A percentile compares a stretch with the other conserved stretches of the same genome.
phyloP scores from a whole-genome alignment of 1,284 basidiomycete genomes.

The Tylopilus orsonianus region DNA sequence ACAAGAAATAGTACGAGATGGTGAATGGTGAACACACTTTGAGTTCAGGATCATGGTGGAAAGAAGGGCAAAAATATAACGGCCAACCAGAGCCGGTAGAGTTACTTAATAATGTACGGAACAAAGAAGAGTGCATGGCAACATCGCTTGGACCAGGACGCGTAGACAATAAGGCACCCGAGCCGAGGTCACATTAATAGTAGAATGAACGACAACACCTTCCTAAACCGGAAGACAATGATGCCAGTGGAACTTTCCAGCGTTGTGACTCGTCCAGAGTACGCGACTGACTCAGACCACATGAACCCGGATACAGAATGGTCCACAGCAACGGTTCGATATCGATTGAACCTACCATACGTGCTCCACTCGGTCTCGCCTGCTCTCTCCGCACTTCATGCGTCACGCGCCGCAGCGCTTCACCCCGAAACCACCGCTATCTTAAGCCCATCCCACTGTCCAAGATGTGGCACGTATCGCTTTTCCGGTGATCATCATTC shows the following conservation, averaged over 20 bases:
- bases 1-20: constrained; percentile 39
- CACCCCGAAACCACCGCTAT: constrained; percentile 32
- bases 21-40: constrained; percentile 23
- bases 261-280: neutral
- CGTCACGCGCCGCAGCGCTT: constrained; percentile 38
- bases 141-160: constrained; percentile 8
- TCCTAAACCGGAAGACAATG: constrained; percentile 26
- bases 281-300: neutral
- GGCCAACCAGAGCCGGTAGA: neutral
- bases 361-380: constrained; percentile 50
- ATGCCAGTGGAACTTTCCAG: no score
- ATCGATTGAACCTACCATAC: constrained; percentile 47
- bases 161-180: constrained; percentile 20
- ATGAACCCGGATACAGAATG: constrained; percentile 8
- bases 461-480: constrained; percentile 50
- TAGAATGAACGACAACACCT: constrained; percentile 26
- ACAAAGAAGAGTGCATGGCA: constrained; percentile 16
- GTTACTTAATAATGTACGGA: constrained; percentile 10
- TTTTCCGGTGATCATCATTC: constrained; percentile 33
- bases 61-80: neutral
- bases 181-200: constrained; percentile 1
- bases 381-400: constrained; percentile 59
- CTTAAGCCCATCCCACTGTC: constrained; percentile 41
- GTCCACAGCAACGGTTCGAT: constrained; percentile 44
- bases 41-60: constrained; percentile 27